phyloP scores from a whole-genome alignment of 192 early-diverging fungal genomes.

The Chytriomyces sp. region DNA sequence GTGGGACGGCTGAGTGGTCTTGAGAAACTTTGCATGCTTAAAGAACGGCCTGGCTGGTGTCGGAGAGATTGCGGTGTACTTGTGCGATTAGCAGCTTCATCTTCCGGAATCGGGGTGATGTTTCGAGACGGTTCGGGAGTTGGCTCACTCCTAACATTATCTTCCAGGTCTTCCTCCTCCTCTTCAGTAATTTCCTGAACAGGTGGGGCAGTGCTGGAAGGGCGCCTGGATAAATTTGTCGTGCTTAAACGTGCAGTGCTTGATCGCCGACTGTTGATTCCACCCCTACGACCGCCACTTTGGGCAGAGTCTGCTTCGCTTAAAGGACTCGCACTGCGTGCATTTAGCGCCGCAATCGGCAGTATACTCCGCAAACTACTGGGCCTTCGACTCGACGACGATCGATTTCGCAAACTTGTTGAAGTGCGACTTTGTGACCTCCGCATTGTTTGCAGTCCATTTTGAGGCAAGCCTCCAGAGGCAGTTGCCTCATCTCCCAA shows the following conservation, averaged over 20 bases:
- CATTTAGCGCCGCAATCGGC: background rate
- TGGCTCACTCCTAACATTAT: background rate
- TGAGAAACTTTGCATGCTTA: background rate
- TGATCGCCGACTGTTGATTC: no score
- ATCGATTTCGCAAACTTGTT: background rate
- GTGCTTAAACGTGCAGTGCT: background rate
- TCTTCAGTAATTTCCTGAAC: background rate
- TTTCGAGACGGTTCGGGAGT: background rate
- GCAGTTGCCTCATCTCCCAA: slow-evolving; percentile 4
- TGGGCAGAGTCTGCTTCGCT: background rate
- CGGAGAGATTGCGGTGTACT: background rate
- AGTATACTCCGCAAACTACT: background rate
- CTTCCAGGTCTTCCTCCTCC: background rate
- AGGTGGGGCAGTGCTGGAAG: background rate
- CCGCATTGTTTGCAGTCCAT: background rate
- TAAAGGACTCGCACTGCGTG: background rate
- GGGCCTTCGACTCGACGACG: background rate
- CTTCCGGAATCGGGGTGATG: background rate
- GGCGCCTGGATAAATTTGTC: background rate
- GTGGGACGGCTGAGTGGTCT: background rate
- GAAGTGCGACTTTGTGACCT: no score
- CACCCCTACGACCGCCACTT: background rate
- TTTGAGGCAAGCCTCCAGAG: background rate
- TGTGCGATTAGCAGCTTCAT: background rate
- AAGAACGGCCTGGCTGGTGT: background rate